These are phyloP conservation scores for Ogataea pilisensis DNA, from an alignment of 805 yeast genomes.

Conservation along the genomic window DNA sequence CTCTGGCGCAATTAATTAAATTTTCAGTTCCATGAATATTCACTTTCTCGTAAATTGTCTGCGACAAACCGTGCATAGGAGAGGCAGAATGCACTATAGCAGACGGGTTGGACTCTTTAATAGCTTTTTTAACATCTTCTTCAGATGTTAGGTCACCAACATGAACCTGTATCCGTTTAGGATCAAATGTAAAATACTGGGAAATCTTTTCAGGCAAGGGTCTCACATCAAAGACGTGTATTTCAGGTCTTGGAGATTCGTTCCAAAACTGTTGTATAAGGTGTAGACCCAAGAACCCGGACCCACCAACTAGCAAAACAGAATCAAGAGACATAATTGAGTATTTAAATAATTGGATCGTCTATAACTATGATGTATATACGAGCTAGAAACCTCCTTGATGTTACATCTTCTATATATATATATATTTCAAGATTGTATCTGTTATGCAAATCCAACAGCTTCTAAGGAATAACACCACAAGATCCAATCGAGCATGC, in stretches of 20 bases:
- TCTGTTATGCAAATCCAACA: too few relatives aligned
- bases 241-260: slow-evolving; percentile 59
- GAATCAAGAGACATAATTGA: slow-evolving; percentile 35
- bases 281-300: slow-evolving; percentile 93
- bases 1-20: slow-evolving; percentile 60
- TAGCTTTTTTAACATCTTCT: slow-evolving; percentile 62
- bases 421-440: too few relatives aligned
- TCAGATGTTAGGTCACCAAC: slow-evolving; percentile 82
- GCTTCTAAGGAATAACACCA: too few relatives aligned
- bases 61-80: slow-evolving; percentile 87
- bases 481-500: too few relatives aligned
- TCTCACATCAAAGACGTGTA: slow-evolving; percentile 88
- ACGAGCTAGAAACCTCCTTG: too few relatives aligned
- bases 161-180: slow-evolving; percentile 52
- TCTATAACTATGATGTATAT: too few relatives aligned
- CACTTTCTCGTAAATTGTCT: slow-evolving; percentile 79
- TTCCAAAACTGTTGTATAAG: slow-evolving; percentile 79
- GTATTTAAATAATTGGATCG: background rate
- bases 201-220: slow-evolving; percentile 75
- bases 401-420: too few relatives aligned
- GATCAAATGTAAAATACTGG: slow-evolving; percentile 69
- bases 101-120: slow-evolving; percentile 53
- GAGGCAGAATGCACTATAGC: slow-evolving; percentile 95
- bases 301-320: slow-evolving; percentile 88
- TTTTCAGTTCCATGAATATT: slow-evolving; percentile 86